These are phyloP conservation scores for Amaranthus tricolor DNA, from an alignment of 179 eudicot species.

Conservation along the genomic window DNA sequence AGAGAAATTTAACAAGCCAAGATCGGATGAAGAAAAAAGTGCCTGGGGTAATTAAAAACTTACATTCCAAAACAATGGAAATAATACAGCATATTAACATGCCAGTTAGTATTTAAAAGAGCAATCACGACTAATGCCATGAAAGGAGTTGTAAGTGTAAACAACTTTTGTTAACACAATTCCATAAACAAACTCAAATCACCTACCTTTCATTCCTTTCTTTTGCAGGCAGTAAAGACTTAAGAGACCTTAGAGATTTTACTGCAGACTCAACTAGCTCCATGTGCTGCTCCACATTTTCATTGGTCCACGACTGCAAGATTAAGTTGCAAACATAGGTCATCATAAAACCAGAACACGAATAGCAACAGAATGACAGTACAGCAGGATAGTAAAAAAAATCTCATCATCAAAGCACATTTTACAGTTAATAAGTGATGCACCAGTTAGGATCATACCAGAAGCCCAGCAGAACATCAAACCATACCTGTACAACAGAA, in stretches of 20 bases:
- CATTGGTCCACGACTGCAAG: conserved; percentile 66
- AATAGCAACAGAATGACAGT: neutral
- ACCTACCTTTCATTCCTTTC: conserved; percentile 76
- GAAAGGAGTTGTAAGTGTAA: neutral
- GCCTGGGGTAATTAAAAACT: neutral
- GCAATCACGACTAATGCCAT: neutral
- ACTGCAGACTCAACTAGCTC: conserved; percentile 62
- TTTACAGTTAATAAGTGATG: neutral
- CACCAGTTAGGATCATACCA: neutral
- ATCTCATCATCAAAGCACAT: neutral
- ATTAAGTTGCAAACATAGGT: neutral
- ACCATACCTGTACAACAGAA: conserved; percentile 54
- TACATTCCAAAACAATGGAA: neutral
- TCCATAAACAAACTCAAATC: neutral
- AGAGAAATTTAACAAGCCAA: neutral
- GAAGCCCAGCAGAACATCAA: neutral
- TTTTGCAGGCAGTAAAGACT: conserved; percentile 62
- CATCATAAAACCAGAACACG: neutral
- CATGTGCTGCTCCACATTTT: conserved; percentile 65
- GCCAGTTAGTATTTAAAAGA: neutral
- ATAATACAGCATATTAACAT: neutral
- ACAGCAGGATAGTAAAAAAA: neutral
- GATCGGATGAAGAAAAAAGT: neutral
- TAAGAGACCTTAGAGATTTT: conserved; percentile 64
- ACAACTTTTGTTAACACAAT: neutral